Conservation (phyloP, 1,284 basidiomycete genomes). For the Meira nashicola region DNA sequence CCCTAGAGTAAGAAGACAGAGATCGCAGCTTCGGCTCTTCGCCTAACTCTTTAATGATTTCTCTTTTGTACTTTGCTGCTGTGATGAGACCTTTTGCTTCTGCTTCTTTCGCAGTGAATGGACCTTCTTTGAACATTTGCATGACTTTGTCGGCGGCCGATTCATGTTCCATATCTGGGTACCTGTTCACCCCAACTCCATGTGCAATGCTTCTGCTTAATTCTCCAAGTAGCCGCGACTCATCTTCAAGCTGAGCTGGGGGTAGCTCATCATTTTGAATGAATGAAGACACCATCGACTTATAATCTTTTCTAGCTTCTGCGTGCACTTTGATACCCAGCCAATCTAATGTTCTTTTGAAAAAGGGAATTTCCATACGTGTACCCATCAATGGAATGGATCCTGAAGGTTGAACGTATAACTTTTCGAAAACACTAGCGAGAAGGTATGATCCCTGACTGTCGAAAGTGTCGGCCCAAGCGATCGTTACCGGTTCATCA, state of each 20-base stretch:
- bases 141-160: conserved; percentile 42
- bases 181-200: conserved; percentile 39
- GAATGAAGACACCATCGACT: conserved; percentile 48
- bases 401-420: conserved; percentile 55
- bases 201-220: conserved; percentile 37
- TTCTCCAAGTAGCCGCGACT: conserved; percentile 46
- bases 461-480: conserved; percentile 54
- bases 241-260: conserved; percentile 35
- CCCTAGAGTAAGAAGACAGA: conserved; percentile 3
- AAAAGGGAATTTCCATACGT: conserved; percentile 35
- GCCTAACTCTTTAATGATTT: conserved; percentile 19
- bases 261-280: conserved; percentile 36
- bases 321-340: conserved; percentile 54
- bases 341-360: conserved; percentile 53
- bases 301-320: conserved; percentile 54
- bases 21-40: conserved; percentile 13
- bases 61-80: conserved; percentile 48
- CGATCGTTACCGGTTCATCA: conserved; percentile 40
- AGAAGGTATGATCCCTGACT: conserved; percentile 54
- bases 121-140: conserved; percentile 50
- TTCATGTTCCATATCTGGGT: conserved; percentile 25
- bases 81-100: conserved; percentile 50
- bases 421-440: conserved; percentile 54
- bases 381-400: conserved; percentile 54
- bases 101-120: conserved; percentile 53